Evolutionary conservation across 768 basidiomycete species (phyloP).

Genomic region (Gymnopilus junonius): DNA sequence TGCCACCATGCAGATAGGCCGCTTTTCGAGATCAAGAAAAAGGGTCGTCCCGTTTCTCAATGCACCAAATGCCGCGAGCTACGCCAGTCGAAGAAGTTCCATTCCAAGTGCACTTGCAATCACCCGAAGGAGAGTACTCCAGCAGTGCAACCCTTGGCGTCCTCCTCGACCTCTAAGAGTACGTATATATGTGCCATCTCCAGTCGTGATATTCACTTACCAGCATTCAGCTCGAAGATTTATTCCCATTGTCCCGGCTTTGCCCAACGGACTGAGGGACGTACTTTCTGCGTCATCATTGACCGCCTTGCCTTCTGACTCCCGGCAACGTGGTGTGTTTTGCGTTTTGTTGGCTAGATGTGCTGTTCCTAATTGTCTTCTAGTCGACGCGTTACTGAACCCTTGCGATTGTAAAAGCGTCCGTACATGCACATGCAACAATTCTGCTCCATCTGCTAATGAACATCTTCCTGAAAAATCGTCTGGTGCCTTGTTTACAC

Average conservation of each 20-base stretch:
- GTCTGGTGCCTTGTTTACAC: conserved; percentile 30
- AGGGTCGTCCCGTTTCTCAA: conserved; percentile 90
- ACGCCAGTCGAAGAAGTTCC: conserved; percentile 78
- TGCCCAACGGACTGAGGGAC: conserved; percentile 78
- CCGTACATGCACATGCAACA: conserved; percentile 54
- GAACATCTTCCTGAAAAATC: conserved; percentile 13
- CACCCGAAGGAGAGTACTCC: conserved; percentile 35
- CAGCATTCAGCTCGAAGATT: conserved; percentile 60
- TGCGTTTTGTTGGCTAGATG: not conserved
- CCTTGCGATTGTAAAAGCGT: conserved; percentile 64
- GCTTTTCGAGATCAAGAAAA: conserved; percentile 92
- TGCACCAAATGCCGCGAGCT: conserved; percentile 85
- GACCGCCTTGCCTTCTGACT: conserved; percentile 38
- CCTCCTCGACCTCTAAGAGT: conserved; percentile 48
- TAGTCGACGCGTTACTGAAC: conserved; percentile 66
- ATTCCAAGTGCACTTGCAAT: conserved; percentile 81
- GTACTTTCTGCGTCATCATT: conserved; percentile 37
- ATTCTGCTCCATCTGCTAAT: conserved; percentile 8
- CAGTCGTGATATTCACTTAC: conserved; percentile 3
- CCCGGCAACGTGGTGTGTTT: conserved; percentile 53
- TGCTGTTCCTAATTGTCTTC: not conserved
- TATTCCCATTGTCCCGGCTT: conserved; percentile 70
- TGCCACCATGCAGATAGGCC: conserved; percentile 88
- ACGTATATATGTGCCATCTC: conserved; percentile 10
- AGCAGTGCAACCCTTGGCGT: conserved; percentile 34